These are phyloP conservation scores for Talaromyces funiculosus DNA, from an alignment of 2,329 filamentous ascomycete genomes.

Conservation along the genomic window DNA sequence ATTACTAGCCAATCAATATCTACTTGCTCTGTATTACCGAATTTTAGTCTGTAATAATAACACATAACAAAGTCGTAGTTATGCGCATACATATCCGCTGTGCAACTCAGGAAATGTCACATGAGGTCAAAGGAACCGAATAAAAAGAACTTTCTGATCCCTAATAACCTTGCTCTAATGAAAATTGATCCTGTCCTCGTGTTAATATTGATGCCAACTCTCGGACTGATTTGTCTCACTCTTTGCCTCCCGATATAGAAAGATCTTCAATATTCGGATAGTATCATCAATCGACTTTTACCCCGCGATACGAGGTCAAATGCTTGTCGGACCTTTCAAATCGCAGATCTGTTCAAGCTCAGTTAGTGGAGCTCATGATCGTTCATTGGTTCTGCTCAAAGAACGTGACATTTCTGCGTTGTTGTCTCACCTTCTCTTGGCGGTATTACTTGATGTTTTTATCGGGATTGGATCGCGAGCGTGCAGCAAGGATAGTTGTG, in stretches of 20 bases:
- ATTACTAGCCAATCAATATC: too few species aligned
- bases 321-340: background rate
- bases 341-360: background rate
- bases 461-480: background rate
- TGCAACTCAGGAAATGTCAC: background rate
- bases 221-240: background rate
- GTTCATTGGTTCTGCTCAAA: background rate
- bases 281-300: background rate
- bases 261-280: background rate
- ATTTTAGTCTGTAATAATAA: background rate
- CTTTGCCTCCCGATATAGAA: background rate
- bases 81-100: background rate
- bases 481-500: background rate
- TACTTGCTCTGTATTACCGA: background rate
- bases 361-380: background rate
- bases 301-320: background rate
- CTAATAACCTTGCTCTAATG: too few species aligned
- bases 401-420: background rate
- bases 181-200: background rate
- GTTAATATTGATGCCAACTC: background rate
- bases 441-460: background rate
- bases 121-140: too few species aligned
- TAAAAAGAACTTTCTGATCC: too few species aligned
- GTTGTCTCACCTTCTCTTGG: constrained; percentile 5
- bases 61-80: background rate